These are phyloP conservation scores for Elasticomyces elasticus DNA, from an alignment of 495 filamentous ascomycete species.

Conservation along the genomic window DNA sequence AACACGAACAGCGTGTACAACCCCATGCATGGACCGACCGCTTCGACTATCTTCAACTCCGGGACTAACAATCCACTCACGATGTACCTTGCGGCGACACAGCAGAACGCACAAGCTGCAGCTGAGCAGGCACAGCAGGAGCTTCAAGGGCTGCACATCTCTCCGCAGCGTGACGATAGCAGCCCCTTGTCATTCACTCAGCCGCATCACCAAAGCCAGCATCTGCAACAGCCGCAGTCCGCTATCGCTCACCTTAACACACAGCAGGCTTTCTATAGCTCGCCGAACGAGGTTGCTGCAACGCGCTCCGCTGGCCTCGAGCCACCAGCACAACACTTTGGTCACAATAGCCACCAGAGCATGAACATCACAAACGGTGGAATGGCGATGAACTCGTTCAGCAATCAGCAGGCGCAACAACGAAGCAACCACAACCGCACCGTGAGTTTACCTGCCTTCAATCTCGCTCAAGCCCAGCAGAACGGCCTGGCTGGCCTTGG, in stretches of 20 bases:
- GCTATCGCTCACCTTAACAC: conserved; percentile 30
- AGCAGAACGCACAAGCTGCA: conserved; percentile 46
- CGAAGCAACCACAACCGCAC: conserved; percentile 11
- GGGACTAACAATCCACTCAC: conserved; percentile 77
- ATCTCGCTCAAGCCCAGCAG: conserved; percentile 16
- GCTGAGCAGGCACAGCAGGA: conserved; percentile 36
- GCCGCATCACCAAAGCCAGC: conserved; percentile 19
- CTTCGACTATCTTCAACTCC: conserved; percentile 65
- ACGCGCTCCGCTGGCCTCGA: conserved; percentile 10
- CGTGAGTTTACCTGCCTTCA: conserved; percentile 15
- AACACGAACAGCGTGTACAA: conserved; percentile 39
- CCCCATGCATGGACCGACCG: conserved; percentile 47
- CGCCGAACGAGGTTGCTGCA: conserved; percentile 30
- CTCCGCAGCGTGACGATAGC: conserved; percentile 7
- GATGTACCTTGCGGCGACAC: conserved; percentile 55
- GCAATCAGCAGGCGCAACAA: conserved; percentile 1
- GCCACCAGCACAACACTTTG: conserved; percentile 29
- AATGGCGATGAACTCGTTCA: background rate
- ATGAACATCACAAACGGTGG: conserved; percentile 45
- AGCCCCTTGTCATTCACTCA: conserved; percentile 20
- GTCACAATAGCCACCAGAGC: conserved; percentile 45
- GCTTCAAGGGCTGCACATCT: background rate
- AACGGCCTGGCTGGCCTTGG: conserved; percentile 4
- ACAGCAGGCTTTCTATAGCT: conserved; percentile 32
- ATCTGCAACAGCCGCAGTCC: conserved; percentile 46